Evolutionary conservation across 345 rosid genomes (phyloP).

Genomic region (Eutrema heterophyllum): DNA sequence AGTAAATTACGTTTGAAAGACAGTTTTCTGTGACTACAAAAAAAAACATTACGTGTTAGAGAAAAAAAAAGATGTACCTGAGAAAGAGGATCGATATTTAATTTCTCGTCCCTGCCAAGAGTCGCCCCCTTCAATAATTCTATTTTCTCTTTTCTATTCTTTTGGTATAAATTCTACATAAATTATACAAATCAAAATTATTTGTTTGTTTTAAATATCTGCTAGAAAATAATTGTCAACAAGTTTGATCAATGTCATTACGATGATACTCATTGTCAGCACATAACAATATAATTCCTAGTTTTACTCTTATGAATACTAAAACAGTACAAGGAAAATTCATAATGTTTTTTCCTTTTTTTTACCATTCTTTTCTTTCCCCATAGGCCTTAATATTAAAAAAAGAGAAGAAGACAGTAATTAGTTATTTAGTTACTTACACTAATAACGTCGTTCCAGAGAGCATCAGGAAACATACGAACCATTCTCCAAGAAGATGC

Average conservation of each 20-base stretch:
- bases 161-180: conserved; percentile 48
- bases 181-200: background rate
- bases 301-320: background rate
- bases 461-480: conserved; percentile 49
- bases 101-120: conserved; percentile 41
- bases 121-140: conserved; percentile 65
- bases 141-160: conserved; percentile 64
- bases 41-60: background rate
- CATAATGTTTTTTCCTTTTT: background rate
- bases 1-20: background rate
- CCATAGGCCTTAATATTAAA: background rate
- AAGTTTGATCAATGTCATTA: background rate
- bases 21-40: background rate
- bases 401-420: background rate
- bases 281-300: background rate
- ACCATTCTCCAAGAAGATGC: conserved; percentile 34
- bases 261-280: background rate
- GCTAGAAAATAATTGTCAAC: background rate
- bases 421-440: conserved; percentile 37
- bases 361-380: background rate
- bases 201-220: background rate
- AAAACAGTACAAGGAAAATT: background rate
- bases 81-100: conserved; percentile 44
- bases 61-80: conserved; percentile 41
- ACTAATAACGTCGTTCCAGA: conserved; percentile 48